Evolutionary conservation across 495 filamentous ascomycete genomes (phyloP), one percentile per base, ranked within the genome.

Genomic region (Hyaloscypha hepaticicola): DNA sequence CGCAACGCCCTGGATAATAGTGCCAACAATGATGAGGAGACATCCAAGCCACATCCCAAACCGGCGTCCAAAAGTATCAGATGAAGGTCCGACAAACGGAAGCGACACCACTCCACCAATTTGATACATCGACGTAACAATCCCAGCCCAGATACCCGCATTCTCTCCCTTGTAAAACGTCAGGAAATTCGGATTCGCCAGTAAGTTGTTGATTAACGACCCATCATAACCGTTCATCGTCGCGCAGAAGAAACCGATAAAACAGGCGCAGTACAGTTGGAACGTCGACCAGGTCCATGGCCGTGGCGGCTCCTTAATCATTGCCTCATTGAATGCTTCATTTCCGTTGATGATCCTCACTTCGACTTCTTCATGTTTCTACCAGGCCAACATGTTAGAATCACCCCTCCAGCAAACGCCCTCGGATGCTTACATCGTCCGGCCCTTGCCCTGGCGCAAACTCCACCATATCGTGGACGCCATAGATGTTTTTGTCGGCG

Each of bases 21-120:
- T 84, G n/a, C 87, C 87, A 33, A 88, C 61, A 56, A 88, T 79
- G 69, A 88, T 84, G 61, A 88, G 75, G 14, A 82, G 60, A 28
- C 81, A 80, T 26, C 88, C 88, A 31, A 85, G 74, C 61, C 83
- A 83, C 76, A 92, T 90, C 21, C 88, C 87, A 69, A 83, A 76
- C 58, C 82, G 80, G 9, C 88, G 83, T 34, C 80, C 87, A 76
- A 80, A 79, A 29, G 69, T 76, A 72, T 85, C 82, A 51, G 78
- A 70, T 57, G 77, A 72, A 22, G 77, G 77, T 7, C 83, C 84
- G n/a, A 80, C 76, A 63, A 82, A 80, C 55, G 82, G 82, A 1
- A 83, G 76, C 19, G 80, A 85, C 8, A 80, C 80, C 33, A 88
- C 77, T 26, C 82, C 83, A 70, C 81, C 86, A 72, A 82, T 86